Conservation (phyloP, 1,139 yeast genomes). For the Lizanozyma gosingica region DNA sequence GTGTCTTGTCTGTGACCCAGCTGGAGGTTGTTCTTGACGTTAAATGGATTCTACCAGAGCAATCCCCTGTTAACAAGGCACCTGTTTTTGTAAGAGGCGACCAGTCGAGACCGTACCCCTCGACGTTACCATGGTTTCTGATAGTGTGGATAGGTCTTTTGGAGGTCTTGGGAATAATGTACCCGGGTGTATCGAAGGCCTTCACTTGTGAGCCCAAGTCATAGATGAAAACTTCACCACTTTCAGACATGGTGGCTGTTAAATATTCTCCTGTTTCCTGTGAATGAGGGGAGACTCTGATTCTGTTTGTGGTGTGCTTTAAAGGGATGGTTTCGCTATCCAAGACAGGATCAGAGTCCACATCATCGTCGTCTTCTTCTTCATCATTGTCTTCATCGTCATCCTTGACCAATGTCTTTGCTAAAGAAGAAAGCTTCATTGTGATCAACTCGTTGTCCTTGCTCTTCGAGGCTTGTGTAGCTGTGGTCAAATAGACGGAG, state of each 20-base stretch:
- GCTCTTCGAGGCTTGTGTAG: slow-evolving; percentile 84
- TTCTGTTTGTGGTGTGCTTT: slow-evolving; percentile 79
- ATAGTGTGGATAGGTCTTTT: slow-evolving; percentile 84
- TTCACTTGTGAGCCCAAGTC: slow-evolving; percentile 73
- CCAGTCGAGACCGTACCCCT: slow-evolving; percentile 98
- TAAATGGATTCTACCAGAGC: slow-evolving; percentile 70
- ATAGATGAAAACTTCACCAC: slow-evolving; percentile 80
- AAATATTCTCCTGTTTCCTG: slow-evolving; percentile 70
- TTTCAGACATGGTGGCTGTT: slow-evolving; percentile 85
- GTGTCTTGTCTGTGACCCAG: slow-evolving; percentile 83
- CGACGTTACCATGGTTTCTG: slow-evolving; percentile 84
- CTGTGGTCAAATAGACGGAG: slow-evolving; percentile 75
- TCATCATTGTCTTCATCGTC: slow-evolving; percentile 65
- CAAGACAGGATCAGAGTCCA: slow-evolving; percentile 71
- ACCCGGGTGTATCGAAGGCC: slow-evolving; percentile 86
- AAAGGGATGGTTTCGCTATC: slow-evolving; percentile 75
- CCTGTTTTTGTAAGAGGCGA: slow-evolving; percentile 80
- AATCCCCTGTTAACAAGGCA: slow-evolving; percentile 80
- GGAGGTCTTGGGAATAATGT: slow-evolving; percentile 62
- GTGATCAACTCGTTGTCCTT: slow-evolving; percentile 85
- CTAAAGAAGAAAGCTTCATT: slow-evolving; percentile 72
- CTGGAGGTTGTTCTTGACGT: slow-evolving; percentile 64
- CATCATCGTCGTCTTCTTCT: slow-evolving; percentile 60
- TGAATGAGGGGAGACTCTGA: slow-evolving; percentile 79
- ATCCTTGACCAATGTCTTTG: slow-evolving; percentile 78